Percentiles rank a stretch among this genome's conserved stretches.
phyloP scores from a whole-genome alignment of 768 basidiomycete species.

The Imleria badia region DNA sequence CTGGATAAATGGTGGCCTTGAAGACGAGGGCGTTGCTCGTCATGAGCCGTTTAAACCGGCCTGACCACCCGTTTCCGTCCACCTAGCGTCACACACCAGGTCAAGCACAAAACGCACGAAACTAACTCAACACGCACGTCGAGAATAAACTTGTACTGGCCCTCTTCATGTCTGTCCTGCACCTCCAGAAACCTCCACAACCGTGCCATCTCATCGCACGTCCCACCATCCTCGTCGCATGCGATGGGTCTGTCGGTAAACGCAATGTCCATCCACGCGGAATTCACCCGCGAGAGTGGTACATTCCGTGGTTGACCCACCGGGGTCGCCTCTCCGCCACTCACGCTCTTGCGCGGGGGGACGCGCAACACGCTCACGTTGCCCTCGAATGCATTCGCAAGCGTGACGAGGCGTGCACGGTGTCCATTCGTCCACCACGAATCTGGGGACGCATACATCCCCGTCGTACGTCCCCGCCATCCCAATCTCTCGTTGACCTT shows the following conservation, averaged over 20 bases:
- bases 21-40: conserved; percentile 63
- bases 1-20: conserved; percentile 72
- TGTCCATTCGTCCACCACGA: conserved; percentile 53
- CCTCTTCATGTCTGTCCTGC: conserved; percentile 49
- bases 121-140: conserved; percentile 39
- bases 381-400: conserved; percentile 41
- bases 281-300: conserved; percentile 44
- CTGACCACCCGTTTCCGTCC: conserved; percentile 68
- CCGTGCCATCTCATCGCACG: conserved; percentile 43
- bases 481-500: conserved; percentile 60
- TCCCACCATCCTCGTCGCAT: conserved; percentile 34
- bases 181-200: conserved; percentile 50
- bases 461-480: conserved; percentile 78
- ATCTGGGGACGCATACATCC: conserved; percentile 41
- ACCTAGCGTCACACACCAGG: conserved; percentile 34
- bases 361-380: conserved; percentile 41
- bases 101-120: not conserved
- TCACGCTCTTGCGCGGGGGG: not conserved
- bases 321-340: conserved; percentile 24
- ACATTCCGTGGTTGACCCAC: conserved; percentile 37
- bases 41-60: conserved; percentile 65
- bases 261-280: conserved; percentile 60
- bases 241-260: conserved; percentile 46
- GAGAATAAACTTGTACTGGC: conserved; percentile 59
- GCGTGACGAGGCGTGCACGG: conserved; percentile 45